Base-by-base conservation (phyloP, 2,329 filamentous ascomycete genomes). In the Helicocarpus griseus region DNA sequence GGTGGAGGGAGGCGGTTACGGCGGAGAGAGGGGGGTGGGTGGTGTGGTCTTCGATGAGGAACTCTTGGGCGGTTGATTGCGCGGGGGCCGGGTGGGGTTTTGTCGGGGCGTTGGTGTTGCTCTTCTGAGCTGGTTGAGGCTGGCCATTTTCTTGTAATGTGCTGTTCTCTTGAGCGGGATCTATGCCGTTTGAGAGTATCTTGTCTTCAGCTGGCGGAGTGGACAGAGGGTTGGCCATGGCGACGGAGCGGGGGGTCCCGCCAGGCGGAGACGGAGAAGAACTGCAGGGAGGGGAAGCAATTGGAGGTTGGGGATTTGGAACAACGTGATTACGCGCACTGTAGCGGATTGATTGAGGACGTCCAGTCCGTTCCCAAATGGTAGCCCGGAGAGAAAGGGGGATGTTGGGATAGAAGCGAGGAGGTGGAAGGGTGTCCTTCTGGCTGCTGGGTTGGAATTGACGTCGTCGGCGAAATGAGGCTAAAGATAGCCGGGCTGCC, bases 1-100 rank as follows among this genome's bases (percentile, higher is more conserved):
- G 3, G 76, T 81, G 69, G 78, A 89, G 58, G 73, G 75, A 1
- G 77, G 85, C 53, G 80, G 86, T 71, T 81, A 90, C 53, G 77
- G 74, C 17, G 78, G 85, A 59, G 40, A 75, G 65, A 2, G 67
- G 59, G 13, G 57, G 58, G 24, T 58, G 35, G 50, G 31, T 49
- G 50, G 31, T 49, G 28, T 52, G 52, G 19, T 33, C 44, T 47
- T 47, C 29, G 21, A n/a, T n/a, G n/a, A 35, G 44, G 21, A 47
- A 29, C 29, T 47, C 29, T 26, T 47, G 29, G 14, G 26, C n/a
- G 11, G 40, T 1, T 26, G 22, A 4, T 24, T 14, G 9, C 11
- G 11, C 2, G 11, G 40, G 5, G 17, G 11, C 2, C 14, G 40
- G 5, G 17, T 5, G 28, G 19, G 17, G 9, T 35, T 46, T 46